A percentile compares a stretch with the other conserved stretches of the same genome.
phyloP scores from a whole-genome alignment of 345 rosid genomes.

The Linum trigynum region DNA sequence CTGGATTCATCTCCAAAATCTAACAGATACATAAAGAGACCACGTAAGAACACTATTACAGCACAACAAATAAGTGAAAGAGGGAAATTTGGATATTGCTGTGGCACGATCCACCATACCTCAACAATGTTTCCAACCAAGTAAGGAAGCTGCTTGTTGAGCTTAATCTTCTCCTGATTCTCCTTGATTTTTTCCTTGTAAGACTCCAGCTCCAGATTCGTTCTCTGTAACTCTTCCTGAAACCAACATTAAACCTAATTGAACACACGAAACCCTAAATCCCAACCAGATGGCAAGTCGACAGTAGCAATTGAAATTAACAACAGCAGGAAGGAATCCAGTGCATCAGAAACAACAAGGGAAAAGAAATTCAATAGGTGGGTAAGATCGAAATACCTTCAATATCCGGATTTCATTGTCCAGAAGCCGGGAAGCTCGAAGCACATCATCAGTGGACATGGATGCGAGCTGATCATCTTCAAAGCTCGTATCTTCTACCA shows the following conservation, averaged over 20 bases:
- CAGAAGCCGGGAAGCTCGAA: constrained; percentile 79
- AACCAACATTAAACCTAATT: background rate
- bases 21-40: constrained; percentile 7
- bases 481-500: constrained; percentile 74
- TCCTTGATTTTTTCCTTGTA: constrained; percentile 90
- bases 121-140: constrained; percentile 97
- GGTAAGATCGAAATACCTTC: constrained; percentile 35
- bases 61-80: background rate
- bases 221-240: constrained; percentile 83
- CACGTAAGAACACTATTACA: background rate
- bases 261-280: background rate
- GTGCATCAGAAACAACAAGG: background rate
- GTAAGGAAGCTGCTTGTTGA: constrained; percentile 95
- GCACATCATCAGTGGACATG: constrained; percentile 79
- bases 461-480: constrained; percentile 84
- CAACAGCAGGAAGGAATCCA: background rate
- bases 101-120: constrained; percentile 24
- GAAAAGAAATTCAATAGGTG: too few relatives aligned
- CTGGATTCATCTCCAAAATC: constrained; percentile 97
- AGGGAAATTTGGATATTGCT: background rate
- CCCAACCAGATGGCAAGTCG: background rate
- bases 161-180: constrained; percentile 97
- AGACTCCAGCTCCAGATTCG: constrained; percentile 78
- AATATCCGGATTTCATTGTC: constrained; percentile 85
- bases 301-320: background rate